A percentile compares a stretch with the other conserved stretches of the same genome.
These are phyloP conservation scores for Wickerhamomyces canadensis DNA, from an alignment of 805 yeast species.

Conservation along the genomic window DNA sequence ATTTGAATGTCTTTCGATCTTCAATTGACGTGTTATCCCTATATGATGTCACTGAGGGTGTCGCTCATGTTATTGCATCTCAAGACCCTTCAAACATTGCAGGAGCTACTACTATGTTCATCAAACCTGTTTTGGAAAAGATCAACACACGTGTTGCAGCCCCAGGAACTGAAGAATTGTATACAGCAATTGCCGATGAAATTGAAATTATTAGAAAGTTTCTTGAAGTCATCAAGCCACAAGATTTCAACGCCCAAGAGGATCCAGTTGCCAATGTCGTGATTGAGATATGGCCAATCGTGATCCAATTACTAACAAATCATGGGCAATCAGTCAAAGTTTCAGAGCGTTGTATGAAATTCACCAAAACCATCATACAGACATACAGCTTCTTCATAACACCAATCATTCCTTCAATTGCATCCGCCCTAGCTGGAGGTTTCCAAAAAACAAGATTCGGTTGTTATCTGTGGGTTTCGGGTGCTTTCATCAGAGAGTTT, in stretches of 20 bases:
- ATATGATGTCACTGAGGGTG: slow-evolving; percentile 82
- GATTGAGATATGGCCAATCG: slow-evolving; percentile 57
- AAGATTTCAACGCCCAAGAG: slow-evolving; percentile 17
- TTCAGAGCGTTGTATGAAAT: slow-evolving; percentile 70
- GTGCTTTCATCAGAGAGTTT: slow-evolving; percentile 70
- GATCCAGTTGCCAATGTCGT: slow-evolving; percentile 51
- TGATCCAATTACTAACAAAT: slow-evolving; percentile 40
- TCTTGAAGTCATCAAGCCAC: slow-evolving; percentile 49
- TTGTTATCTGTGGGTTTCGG: slow-evolving; percentile 87
- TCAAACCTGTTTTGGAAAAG: slow-evolving; percentile 55
- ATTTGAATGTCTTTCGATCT: slow-evolving; percentile 43
- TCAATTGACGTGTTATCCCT: slow-evolving; percentile 62
- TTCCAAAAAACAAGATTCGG: slow-evolving; percentile 68
- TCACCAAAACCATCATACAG: slow-evolving; percentile 60
- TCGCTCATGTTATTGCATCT: slow-evolving; percentile 73
- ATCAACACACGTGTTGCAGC: slow-evolving; percentile 26
- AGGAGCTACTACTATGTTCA: slow-evolving; percentile 53
- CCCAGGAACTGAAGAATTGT: slow-evolving; percentile 29
- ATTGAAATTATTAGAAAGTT: slow-evolving; percentile 64
- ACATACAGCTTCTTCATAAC: slow-evolving; percentile 50
- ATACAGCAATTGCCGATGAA: slow-evolving; percentile 58
- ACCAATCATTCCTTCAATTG: slow-evolving; percentile 59
- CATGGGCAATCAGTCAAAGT: slow-evolving; percentile 57
- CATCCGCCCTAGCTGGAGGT: slow-evolving; percentile 61
- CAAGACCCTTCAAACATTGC: slow-evolving; percentile 49